A percentile compares a stretch with the other conserved stretches of the same genome.
Conservation (phyloP, 345 rosid genomes). For the Melaleuca alternifolia region DNA sequence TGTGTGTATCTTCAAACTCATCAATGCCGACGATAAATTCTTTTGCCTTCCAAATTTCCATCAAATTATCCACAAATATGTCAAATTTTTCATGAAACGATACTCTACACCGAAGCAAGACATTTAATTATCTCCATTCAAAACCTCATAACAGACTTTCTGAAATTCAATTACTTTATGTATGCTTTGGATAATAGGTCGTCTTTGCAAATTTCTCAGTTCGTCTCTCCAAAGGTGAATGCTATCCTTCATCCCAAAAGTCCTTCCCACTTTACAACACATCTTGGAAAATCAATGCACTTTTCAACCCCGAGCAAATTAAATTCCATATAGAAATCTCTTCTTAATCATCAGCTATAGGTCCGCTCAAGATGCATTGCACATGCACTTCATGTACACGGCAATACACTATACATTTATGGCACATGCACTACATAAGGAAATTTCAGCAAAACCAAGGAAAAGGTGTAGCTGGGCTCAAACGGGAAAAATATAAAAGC, state of each 20-base stretch:
- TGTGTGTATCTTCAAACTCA: no score
- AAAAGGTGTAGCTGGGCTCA: not conserved
- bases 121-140: not conserved
- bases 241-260: not conserved
- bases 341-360: not conserved
- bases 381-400: not conserved
- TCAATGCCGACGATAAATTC: not conserved
- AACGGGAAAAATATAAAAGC: not conserved
- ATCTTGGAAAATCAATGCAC: not conserved
- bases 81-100: not conserved
- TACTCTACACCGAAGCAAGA: not conserved
- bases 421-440: not conserved
- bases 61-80: not conserved
- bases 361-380: not conserved
- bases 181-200: not conserved
- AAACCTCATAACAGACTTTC: not conserved
- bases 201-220: not conserved
- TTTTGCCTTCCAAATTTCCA: not conserved
- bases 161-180: not conserved
- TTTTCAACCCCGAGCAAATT: not conserved
- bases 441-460: not conserved
- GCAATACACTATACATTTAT: not conserved
- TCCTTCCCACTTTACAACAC: no score
- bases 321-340: not conserved
- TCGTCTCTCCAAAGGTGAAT: not conserved